A percentile compares a stretch with the other conserved stretches of the same genome.
Evolutionary conservation across 139 green algal genomes (phyloP).

Genomic region (Eudorina sp.): DNA sequence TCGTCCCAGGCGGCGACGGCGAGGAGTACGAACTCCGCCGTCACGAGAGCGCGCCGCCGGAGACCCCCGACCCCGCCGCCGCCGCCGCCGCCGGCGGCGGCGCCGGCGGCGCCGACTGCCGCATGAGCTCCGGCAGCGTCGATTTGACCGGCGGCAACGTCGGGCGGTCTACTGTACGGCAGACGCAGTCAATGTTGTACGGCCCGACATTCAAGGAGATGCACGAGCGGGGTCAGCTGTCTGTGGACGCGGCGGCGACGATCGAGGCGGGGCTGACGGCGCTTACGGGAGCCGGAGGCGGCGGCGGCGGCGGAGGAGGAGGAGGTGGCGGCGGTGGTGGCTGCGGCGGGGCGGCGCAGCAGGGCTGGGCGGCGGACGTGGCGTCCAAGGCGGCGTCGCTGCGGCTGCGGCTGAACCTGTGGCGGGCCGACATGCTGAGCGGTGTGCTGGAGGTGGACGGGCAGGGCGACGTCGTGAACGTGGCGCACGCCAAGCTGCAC

Average conservation of each 20-base stretch:
- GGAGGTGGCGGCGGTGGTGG: neutral
- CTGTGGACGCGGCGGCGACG: slow-evolving; percentile 4
- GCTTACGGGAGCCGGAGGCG: neutral
- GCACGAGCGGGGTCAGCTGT: slow-evolving; percentile 18
- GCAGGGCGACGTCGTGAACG: neutral
- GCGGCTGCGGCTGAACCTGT: slow-evolving; percentile 33
- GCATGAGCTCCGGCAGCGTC: neutral
- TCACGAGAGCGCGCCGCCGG: neutral
- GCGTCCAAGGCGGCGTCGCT: neutral
- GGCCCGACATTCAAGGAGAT: slow-evolving; percentile 29
- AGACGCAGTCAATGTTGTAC: neutral
- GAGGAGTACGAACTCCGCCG: neutral
- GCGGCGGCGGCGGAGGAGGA: too few relatives aligned
- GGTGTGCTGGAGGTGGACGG: slow-evolving; percentile 31
- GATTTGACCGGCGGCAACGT: too few relatives aligned
- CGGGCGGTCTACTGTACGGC: too few relatives aligned
- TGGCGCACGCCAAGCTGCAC: slow-evolving; percentile 27
- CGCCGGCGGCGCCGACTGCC: neutral
- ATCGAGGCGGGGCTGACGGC: slow-evolving; percentile 27
- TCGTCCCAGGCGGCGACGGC: neutral
- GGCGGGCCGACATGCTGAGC: neutral
- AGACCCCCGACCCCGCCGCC: neutral
- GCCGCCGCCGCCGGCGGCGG: neutral
- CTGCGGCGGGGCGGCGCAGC: neutral
- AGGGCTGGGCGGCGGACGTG: neutral